Percentiles rank a stretch among this genome's conserved stretches.
These are phyloP conservation scores for Phallus indusiatus DNA, from an alignment of 768 basidiomycete genomes.

Conservation along the genomic window DNA sequence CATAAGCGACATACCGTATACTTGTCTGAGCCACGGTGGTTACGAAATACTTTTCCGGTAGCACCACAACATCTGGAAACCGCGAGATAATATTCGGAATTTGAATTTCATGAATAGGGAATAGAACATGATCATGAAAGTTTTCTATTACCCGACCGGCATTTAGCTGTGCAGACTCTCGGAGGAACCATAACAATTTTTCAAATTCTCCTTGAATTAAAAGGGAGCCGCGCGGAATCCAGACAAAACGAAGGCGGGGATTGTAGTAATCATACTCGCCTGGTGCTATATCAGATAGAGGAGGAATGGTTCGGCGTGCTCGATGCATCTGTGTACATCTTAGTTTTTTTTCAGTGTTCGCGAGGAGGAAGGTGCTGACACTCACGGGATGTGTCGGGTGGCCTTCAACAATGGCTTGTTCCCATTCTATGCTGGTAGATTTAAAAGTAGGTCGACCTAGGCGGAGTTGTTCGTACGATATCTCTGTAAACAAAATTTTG, in stretches of 20 bases:
- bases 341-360: neutral
- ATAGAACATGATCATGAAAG: conserved; percentile 28
- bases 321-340: conserved; percentile 41
- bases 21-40: conserved; percentile 44
- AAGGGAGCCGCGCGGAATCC: conserved; percentile 33
- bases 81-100: conserved; percentile 39
- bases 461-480: conserved; percentile 34
- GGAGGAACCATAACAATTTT: conserved; percentile 14
- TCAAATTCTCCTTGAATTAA: conserved; percentile 46
- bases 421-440: conserved; percentile 47
- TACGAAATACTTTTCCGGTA: conserved; percentile 32
- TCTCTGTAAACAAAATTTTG: neutral
- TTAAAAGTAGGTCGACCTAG: conserved; percentile 34
- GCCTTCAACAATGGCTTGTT: conserved; percentile 51
- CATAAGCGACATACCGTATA: conserved; percentile 30
- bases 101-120: conserved; percentile 51
- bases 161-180: conserved; percentile 27
- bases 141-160: conserved; percentile 28
- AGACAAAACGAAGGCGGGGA: conserved; percentile 38
- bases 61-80: conserved; percentile 36
- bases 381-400: conserved; percentile 51
- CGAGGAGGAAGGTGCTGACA: neutral
- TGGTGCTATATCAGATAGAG: conserved; percentile 35
- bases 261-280: conserved; percentile 40
- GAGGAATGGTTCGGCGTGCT: conserved; percentile 43